These are phyloP conservation scores for Vaccinium vitisidaea DNA, from an alignment of 148 eudicot species.

Conservation along the genomic window DNA sequence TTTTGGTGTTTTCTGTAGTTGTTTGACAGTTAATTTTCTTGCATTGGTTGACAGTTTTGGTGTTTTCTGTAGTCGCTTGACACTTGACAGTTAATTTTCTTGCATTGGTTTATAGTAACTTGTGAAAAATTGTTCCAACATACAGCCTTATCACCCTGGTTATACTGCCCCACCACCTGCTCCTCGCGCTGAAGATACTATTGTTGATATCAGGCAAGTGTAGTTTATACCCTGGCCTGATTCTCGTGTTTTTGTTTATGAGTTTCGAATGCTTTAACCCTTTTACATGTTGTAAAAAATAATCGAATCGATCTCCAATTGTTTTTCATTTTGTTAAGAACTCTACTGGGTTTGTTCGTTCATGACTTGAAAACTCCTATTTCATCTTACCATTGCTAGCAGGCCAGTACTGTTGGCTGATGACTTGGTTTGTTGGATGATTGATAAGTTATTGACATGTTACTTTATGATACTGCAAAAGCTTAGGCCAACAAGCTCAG, in stretches of 20 bases:
- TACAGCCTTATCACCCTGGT: conserved; percentile 76
- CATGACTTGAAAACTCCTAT: not conserved
- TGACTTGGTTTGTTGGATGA: not conserved
- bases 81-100: not conserved
- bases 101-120: not conserved
- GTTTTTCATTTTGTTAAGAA: conserved; percentile 5
- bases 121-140: conserved; percentile 11
- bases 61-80: not conserved
- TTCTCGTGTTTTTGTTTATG: not conserved
- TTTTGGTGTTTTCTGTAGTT: not conserved
- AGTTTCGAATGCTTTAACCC: not conserved
- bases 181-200: conserved; percentile 51
- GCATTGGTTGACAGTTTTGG: not conserved
- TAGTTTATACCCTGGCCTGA: conserved; percentile 4
- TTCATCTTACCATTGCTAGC: not conserved
- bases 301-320: not conserved
- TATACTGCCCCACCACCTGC: conserved; percentile 74
- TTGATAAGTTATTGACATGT: not conserved
- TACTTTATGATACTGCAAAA: not conserved
- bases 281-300: not conserved
- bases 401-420: not conserved
- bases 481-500: not conserved
- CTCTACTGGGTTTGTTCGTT: not conserved
- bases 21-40: not conserved
- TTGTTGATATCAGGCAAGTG: conserved; percentile 74